Conservation (phyloP, 495 filamentous ascomycete genomes). For the Penicillium malachiteum region DNA sequence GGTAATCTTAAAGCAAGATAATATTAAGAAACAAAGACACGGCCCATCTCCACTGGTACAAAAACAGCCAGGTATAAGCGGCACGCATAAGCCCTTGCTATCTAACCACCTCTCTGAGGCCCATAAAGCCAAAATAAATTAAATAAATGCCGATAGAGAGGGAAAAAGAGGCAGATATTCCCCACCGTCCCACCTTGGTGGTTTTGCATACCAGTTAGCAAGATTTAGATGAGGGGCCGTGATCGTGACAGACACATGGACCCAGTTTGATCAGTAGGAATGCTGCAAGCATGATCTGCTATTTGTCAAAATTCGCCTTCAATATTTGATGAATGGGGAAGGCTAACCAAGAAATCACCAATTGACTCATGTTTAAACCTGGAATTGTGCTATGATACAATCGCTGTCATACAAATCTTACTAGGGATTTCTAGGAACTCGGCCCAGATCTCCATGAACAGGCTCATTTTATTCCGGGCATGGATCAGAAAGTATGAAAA, state of each 20-base stretch:
- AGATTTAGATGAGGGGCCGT: constrained; percentile 2
- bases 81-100: neutral
- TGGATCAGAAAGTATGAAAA: constrained; percentile 14
- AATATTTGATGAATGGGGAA: constrained; percentile 4
- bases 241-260: neutral
- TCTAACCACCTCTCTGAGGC: neutral
- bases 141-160: neutral
- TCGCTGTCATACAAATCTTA: no score
- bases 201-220: neutral
- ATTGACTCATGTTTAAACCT: neutral
- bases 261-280: neutral
- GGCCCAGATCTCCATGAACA: no score
- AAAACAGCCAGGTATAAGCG: neutral
- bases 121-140: neutral
- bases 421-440: no score
- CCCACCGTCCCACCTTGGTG: constrained; percentile 3
- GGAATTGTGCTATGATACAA: neutral
- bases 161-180: constrained; percentile 3
- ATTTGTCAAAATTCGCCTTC: constrained; percentile 1
- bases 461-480: no score
- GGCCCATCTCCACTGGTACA: neutral
- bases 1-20: no score
- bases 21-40: no score
- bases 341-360: neutral
- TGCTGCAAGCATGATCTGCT: constrained; percentile 16